These are phyloP conservation scores for Plenodomus biglobosus DNA, from an alignment of 2,329 filamentous ascomycete species.

Conservation along the genomic window DNA sequence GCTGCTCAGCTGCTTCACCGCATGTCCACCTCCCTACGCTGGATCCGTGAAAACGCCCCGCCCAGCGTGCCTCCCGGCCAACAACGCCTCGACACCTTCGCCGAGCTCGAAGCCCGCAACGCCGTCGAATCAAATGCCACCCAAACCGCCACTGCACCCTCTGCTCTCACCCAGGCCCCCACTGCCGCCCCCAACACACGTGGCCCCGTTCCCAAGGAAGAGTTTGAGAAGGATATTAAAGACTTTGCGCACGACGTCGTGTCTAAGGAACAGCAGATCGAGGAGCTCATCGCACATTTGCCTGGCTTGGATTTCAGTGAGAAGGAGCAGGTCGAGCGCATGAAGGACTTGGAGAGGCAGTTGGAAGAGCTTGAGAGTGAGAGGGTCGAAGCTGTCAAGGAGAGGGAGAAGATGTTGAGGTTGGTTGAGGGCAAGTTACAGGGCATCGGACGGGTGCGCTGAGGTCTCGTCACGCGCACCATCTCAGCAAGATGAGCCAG, in stretches of 20 bases:
- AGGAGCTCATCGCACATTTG: constrained; percentile 71
- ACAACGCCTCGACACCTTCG: constrained; percentile 40
- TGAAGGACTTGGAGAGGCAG: constrained; percentile 49
- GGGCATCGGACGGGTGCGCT: constrained; percentile 23
- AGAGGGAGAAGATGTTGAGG: constrained; percentile 47
- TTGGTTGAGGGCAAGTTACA: constrained; percentile 53
- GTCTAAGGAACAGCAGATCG: constrained; percentile 80
- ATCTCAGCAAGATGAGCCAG: no score
- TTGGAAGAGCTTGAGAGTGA: constrained; percentile 48
- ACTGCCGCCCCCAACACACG: constrained; percentile 5
- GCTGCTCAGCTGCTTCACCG: constrained; percentile 48
- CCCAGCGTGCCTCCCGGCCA: constrained; percentile 48
- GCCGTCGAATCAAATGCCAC: constrained; percentile 19
- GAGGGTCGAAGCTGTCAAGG: constrained; percentile 44
- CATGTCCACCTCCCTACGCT: constrained; percentile 50
- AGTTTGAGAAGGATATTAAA: constrained; percentile 66
- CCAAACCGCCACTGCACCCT: constrained; percentile 8
- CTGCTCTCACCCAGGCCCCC: constrained; percentile 16
- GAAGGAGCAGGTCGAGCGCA: constrained; percentile 68
- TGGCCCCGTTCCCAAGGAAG: constrained; percentile 32
- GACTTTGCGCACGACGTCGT: constrained; percentile 77
- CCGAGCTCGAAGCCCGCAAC: constrained; percentile 33
- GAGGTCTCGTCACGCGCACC: constrained; percentile 1
- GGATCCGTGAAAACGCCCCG: constrained; percentile 48
- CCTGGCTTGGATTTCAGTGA: constrained; percentile 80